Evolutionary conservation across 169 alveolate genomes (phyloP), one percentile per base, ranked within the genome.

Genomic region (Eimeria sp.): DNA sequence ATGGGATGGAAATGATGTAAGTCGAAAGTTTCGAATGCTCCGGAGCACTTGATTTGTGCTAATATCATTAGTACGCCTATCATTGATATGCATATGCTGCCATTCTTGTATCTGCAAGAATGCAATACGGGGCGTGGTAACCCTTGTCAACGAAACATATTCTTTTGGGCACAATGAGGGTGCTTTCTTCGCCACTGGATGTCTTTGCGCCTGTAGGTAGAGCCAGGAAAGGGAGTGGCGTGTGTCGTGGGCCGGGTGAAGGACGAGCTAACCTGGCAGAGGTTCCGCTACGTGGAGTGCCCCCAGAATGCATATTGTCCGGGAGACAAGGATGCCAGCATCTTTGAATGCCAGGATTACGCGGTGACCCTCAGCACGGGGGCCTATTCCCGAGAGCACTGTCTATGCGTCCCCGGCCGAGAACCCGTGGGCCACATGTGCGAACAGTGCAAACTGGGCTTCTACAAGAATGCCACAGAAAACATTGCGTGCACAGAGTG

Each of bases 391-490:
- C 80, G 80, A 72, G 96, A 94, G 14, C 96, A 94, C 43, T 94
- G 96, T 82, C 82, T 82, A 72, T 94, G 96, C 25, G 78, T 94
- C 20, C 96, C 96, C 27, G 96, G 96, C 30, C 82, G 86, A 63
- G 89, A 84, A 67, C 80, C 78, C 34, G 83, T 84, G 75, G 95
- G 94, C 72, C 95, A 91, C 10, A 82, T 78, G 73, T 95, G 97
- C 67, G 95, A 92, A 61, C 95, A 89, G 67, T 95, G 97, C 75
- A 87, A 65, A n/a, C 25, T 95, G 40, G 97, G 97, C 58, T 65
- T 72, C 76, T 95, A 95, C 92, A 95, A 95, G 80, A 95, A 95
- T 89, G 92, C 96, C 47, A 95, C 97, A 20, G 96, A 76, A 67
- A 95, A 95, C 40, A 43, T 83, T n/a, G 84, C 80, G 1, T 95